Conservation (phyloP, 768 basidiomycete species). For the Clathrus columnatus region DNA sequence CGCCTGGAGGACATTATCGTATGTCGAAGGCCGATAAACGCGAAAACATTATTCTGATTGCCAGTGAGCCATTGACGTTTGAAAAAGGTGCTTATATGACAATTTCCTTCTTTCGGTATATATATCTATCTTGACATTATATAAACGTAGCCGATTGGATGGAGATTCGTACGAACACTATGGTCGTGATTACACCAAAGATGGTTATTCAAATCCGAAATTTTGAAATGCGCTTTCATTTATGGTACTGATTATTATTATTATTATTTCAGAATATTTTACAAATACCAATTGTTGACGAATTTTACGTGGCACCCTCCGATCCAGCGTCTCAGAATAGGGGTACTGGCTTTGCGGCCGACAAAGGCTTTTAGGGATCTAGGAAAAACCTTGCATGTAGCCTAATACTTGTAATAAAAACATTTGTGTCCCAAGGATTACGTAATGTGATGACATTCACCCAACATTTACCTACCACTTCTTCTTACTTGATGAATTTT, state of each 20-base stretch:
- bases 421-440: too few species aligned
- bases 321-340: slow-evolving; percentile 65
- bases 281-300: slow-evolving; percentile 90
- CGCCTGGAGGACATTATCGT: slow-evolving; percentile 81
- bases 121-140: not conserved
- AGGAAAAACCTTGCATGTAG: too few species aligned
- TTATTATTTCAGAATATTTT: slow-evolving; percentile 48
- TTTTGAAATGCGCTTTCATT: too few species aligned
- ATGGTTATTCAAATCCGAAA: slow-evolving; percentile 35
- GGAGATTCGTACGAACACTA: slow-evolving; percentile 94
- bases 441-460: too few species aligned
- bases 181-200: slow-evolving; percentile 92
- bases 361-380: slow-evolving; percentile 75
- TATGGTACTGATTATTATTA: not conserved
- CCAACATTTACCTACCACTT: too few species aligned
- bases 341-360: slow-evolving; percentile 75
- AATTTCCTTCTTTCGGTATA: not conserved
- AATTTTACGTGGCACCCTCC: slow-evolving; percentile 83
- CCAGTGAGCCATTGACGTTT: slow-evolving; percentile 92
- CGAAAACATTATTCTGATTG: slow-evolving; percentile 94
- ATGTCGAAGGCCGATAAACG: slow-evolving; percentile 95
- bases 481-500: not conserved
- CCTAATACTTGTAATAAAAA: too few species aligned
- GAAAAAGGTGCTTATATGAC: slow-evolving; percentile 58
- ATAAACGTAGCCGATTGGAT: slow-evolving; percentile 80